Evolutionary conservation across 2,329 filamentous ascomycete species (phyloP).

Genomic region (Ophiocordyceps robertsii): DNA sequence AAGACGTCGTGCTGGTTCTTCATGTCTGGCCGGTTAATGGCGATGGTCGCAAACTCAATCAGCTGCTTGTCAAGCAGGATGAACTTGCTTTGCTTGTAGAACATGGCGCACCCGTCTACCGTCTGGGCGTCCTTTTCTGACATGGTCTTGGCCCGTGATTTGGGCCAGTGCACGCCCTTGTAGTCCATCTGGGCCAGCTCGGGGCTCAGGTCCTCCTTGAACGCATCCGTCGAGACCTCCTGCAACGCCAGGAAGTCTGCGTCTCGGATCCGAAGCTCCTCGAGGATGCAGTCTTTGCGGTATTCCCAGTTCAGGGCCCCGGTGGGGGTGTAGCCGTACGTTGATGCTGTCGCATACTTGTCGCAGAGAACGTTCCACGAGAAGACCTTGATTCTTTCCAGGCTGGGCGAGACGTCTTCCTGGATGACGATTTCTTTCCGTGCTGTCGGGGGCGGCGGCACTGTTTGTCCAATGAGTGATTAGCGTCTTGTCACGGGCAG

Average conservation of each 20-base stretch:
- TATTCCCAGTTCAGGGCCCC: conserved; percentile 77
- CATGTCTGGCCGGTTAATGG: conserved; percentile 91
- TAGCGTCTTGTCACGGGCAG: not conserved
- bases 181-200: conserved; percentile 78
- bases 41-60: conserved; percentile 81
- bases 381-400: conserved; percentile 69
- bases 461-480: conserved; percentile 26
- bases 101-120: conserved; percentile 95
- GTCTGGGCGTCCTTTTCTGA: conserved; percentile 70
- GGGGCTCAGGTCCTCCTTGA: conserved; percentile 83
- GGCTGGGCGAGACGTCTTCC: conserved; percentile 42
- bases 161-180: conserved; percentile 87
- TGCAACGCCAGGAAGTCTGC: conserved; percentile 89
- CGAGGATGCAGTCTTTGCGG: conserved; percentile 67
- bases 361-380: conserved; percentile 96
- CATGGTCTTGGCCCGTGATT: conserved; percentile 85
- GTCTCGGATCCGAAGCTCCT: conserved; percentile 65
- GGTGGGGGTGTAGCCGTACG: conserved; percentile 84
- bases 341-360: conserved; percentile 70
- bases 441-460: conserved; percentile 61
- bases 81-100: conserved; percentile 92
- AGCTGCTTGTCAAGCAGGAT: conserved; percentile 88
- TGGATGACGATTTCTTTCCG: conserved; percentile 70
- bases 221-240: conserved; percentile 84
- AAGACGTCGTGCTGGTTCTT: conserved; percentile 96